Percentiles rank a stretch among this genome's conserved stretches.
These are phyloP conservation scores for Coccomyxa sp. DNA, from an alignment of 139 green algal genomes.

Conservation along the genomic window DNA sequence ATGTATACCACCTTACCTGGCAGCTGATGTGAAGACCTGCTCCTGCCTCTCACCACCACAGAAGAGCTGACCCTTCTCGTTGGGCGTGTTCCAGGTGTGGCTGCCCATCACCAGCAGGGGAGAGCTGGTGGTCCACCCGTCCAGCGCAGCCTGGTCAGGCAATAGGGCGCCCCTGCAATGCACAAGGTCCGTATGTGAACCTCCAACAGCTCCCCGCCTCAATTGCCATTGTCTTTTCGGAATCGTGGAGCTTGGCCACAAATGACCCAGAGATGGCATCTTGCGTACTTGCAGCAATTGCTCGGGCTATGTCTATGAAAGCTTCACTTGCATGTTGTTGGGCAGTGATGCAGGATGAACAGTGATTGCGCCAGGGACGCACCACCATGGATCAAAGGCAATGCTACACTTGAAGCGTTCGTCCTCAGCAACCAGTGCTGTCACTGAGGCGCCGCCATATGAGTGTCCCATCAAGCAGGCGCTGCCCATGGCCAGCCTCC, in stretches of 20 bases:
- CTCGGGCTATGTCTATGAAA: no score
- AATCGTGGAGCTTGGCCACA: no score
- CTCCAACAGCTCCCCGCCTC: no score
- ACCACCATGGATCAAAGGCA: conserved; percentile 62
- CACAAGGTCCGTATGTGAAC: no score
- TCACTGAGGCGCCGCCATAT: conserved; percentile 59
- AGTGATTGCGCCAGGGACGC: no score
- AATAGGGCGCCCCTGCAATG: conserved; percentile 30
- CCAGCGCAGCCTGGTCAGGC: conserved; percentile 18
- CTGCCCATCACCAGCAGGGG: conserved; percentile 54
- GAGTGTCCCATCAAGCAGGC: conserved; percentile 48
- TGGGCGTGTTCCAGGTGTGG: conserved; percentile 61
- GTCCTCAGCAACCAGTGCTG: conserved; percentile 33
- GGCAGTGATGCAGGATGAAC: no score
- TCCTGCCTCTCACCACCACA: conserved; percentile 43
- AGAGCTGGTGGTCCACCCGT: conserved; percentile 19
- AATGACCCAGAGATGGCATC: no score
- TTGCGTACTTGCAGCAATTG: no score
- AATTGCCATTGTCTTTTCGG: no score
- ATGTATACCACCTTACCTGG: not conserved
- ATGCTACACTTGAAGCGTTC: conserved; percentile 31
- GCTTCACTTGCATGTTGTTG: no score
- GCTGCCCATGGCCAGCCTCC: conserved; percentile 36
- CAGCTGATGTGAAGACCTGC: conserved; percentile 26
- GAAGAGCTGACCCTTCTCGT: conserved; percentile 31